Conservation (phyloP, 371 early-diverging fungal species). For the Entomophthora muscae region DNA sequence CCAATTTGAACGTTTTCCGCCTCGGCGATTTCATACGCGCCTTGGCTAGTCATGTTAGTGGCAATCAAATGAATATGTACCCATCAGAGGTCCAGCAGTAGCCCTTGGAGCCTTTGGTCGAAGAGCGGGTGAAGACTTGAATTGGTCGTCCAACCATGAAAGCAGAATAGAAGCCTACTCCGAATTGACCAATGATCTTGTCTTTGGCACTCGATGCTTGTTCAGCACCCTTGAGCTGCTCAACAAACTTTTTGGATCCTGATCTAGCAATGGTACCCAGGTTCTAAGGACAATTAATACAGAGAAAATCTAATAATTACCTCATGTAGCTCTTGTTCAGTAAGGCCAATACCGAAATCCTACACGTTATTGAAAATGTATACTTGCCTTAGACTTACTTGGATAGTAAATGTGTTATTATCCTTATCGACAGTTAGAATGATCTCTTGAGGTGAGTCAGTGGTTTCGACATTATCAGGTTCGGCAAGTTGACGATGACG, state of each 20-base stretch:
- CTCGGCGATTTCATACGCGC: conserved; percentile 58
- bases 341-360: conserved; percentile 98
- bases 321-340: conserved; percentile 60
- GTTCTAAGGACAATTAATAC: conserved; percentile 42
- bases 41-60: conserved; percentile 14
- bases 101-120: conserved; percentile 44
- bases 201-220: conserved; percentile 33
- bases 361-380: conserved; percentile 4
- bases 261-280: conserved; percentile 95
- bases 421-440: conserved; percentile 52
- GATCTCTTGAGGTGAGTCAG: conserved; percentile 58
- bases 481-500: conserved; percentile 53
- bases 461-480: conserved; percentile 15
- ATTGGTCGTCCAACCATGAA: conserved; percentile 78
- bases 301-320: background rate
- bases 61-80: conserved; percentile 9
- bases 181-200: conserved; percentile 97
- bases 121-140: conserved; percentile 62
- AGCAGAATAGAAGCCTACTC: conserved; percentile 79
- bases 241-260: conserved; percentile 77
- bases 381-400: conserved; percentile 12
- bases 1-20: conserved; percentile 64
- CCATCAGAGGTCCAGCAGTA: conserved; percentile 74
- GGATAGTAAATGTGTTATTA: conserved; percentile 62
- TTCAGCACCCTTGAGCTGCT: conserved; percentile 40